Evolutionary conservation across 495 filamentous ascomycete genomes (phyloP), one percentile per base, ranked within the genome.

Genomic region (Penicillium coprophilum): DNA sequence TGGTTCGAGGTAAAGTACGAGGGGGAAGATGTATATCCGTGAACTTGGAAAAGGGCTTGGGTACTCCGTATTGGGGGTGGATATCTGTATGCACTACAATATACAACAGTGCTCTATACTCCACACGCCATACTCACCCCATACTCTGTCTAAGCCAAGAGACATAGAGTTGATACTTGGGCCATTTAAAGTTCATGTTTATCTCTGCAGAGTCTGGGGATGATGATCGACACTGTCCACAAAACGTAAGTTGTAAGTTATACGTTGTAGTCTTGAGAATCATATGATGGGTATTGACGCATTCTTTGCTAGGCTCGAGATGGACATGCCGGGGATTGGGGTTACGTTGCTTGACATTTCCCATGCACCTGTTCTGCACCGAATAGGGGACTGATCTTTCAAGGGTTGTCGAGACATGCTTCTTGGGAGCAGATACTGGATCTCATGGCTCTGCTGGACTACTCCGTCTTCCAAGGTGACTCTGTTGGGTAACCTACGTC

Each of bases 121-220:
- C n/a, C n/a, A n/a, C n/a, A n/a, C n/a, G n/a, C n/a, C n/a, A n/a
- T n/a, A n/a, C n/a, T n/a, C n/a, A n/a, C n/a, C n/a, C n/a, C n/a
- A n/a, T n/a, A n/a, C n/a, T n/a, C n/a, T n/a, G n/a, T n/a, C n/a
- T n/a, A n/a, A n/a, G n/a, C n/a, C n/a, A n/a, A n/a, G n/a, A n/a
- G n/a, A n/a, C n/a, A n/a, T n/a, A n/a, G n/a, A n/a, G n/a, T n/a
- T n/a, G n/a, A 27, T 17, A 38, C 34, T 41, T 19, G 12, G 8
- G 17, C 9, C 38, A 11, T 23, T 41, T 46, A 46, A n/a, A 28
- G 44, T 27, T 27, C 28, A 6, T 19, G 11, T 20, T 1, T 24
- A 21, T 23, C 9, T 43, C 40, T 46, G 44, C 44, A 46, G 44
- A 46, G 24, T 46, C 44, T 46, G 44, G 44, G 44, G 44, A 46